Base-by-base conservation (phyloP, 495 filamentous ascomycete genomes). In the Penicillium pancosmium region DNA sequence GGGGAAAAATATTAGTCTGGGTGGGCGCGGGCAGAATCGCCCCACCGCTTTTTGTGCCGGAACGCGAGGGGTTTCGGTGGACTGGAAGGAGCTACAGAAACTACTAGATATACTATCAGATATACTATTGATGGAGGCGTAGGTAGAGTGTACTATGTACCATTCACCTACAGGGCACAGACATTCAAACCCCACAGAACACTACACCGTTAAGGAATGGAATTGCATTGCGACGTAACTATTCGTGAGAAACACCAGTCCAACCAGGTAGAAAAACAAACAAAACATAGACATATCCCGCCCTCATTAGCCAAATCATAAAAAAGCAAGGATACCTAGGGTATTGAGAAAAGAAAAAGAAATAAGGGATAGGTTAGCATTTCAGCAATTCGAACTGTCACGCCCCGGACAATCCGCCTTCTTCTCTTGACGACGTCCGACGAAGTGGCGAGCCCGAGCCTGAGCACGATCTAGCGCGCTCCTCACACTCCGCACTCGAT, bases 391-490 rank as follows among this genome's bases (percentile, higher is more conserved):
- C 41, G 6, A 5, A 19, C 12, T 12, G 3, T 33, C 13, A 27
- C 23, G 9, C 50, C 21, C 18, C 36, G 27, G 13, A 25, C 56
- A 54, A 61, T 61, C 52, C 11, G 34, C 8, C 3, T 56, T 52
- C 21, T 56, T 62, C 33, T 56, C 54, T 47, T 38, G 27, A 9
- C 59, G 62, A 34, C 65, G 59, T 50, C 59, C 68, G 56, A 74
- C 49, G 50, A 81, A 47, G 40, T 68, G 55, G 41, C 68, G 72
- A 19, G 76, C 78, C 43, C 67, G 67, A 54, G 66, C 68, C 46
- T 81, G 78, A 43, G 76, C 77, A 11, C 61, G 74, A 53, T 66
- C 69, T 52, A 80, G 60, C 19, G 73, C 61, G 41, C 61, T 68
- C 50, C 68, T 75, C 25, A 62, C 65, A 52, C 69, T 70, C 38